These are phyloP conservation scores for Kuraishia capsulata DNA, from an alignment of 805 yeast species.

Conservation along the genomic window DNA sequence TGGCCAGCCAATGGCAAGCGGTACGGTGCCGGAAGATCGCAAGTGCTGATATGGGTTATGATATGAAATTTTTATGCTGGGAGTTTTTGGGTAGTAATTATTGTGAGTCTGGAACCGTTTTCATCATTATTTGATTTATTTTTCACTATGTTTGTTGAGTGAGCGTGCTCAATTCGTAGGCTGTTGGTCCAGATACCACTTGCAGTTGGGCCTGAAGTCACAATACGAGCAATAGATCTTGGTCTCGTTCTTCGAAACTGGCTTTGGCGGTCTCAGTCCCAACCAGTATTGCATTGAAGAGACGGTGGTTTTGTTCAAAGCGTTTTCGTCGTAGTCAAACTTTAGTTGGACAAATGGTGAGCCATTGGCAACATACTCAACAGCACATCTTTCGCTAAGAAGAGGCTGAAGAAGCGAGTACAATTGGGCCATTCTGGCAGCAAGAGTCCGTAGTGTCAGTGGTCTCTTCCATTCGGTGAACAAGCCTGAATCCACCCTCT, in stretches of 20 bases:
- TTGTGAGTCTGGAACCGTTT: too few species aligned
- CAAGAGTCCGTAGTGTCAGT: conserved; percentile 46
- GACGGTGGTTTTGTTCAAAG: conserved; percentile 19
- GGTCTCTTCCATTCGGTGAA: conserved; percentile 40
- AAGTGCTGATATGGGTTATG: neutral
- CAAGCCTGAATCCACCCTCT: conserved; percentile 14
- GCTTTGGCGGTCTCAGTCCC: conserved; percentile 43
- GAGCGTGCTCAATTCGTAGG: neutral
- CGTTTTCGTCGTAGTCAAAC: conserved; percentile 26
- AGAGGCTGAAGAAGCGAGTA: conserved; percentile 25
- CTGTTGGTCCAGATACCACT: conserved; percentile 22
- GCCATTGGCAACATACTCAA: conserved; percentile 44
- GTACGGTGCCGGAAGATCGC: conserved; percentile 5
- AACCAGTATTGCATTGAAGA: conserved; percentile 44
- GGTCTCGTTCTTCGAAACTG: conserved; percentile 28
- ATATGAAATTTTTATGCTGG: too few species aligned
- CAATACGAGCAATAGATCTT: conserved; percentile 42
- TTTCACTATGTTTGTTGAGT: neutral
- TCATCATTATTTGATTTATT: too few species aligned
- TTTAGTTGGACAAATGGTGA: conserved; percentile 29
- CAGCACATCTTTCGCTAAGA: conserved; percentile 26
- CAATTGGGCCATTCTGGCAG: conserved; percentile 44
- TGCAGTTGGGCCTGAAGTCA: conserved; percentile 36
- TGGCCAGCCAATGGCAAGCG: conserved; percentile 15
- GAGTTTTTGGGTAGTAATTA: too few species aligned